Evolutionary conservation across 345 rosid species (phyloP).

Genomic region (Acer saccharum): DNA sequence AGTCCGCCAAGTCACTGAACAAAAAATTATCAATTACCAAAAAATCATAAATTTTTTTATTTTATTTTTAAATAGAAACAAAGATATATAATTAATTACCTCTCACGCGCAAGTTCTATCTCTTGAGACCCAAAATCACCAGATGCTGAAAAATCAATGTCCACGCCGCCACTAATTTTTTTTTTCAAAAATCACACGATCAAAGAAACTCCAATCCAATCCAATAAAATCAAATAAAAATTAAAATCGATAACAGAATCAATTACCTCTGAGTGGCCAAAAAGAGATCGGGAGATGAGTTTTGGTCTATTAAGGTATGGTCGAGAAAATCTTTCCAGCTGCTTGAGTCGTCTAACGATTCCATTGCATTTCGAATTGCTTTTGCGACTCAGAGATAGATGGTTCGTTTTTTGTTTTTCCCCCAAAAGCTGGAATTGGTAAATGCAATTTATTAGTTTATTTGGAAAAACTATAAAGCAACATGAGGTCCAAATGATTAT

Average conservation of each 20-base stretch:
- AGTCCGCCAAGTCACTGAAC: slow-evolving; percentile 6
- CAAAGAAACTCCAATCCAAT: not conserved
- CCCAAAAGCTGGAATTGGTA: not conserved
- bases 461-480: not conserved
- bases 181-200: not conserved
- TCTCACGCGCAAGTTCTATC: slow-evolving; percentile 43
- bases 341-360: slow-evolving; percentile 18
- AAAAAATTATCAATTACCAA: not conserved
- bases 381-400: not conserved
- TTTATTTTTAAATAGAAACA: not conserved
- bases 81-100: slow-evolving; percentile 25
- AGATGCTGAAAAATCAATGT: slow-evolving; percentile 30
- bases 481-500: not conserved
- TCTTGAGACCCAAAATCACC: slow-evolving; percentile 37
- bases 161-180: slow-evolving; percentile 2
- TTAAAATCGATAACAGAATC: not conserved
- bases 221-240: not conserved
- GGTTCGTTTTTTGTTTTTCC: not conserved
- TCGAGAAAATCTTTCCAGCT: slow-evolving; percentile 44
- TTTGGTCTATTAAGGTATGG: slow-evolving; percentile 28
- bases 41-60: too few relatives aligned
- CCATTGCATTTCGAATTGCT: slow-evolving; percentile 17
- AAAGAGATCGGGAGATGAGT: slow-evolving; percentile 21
- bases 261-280: slow-evolving; percentile 13
- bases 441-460: too few relatives aligned